Evolutionary conservation across 768 basidiomycete genomes (phyloP).

Genomic region (Suillus fuscotomentosus): DNA sequence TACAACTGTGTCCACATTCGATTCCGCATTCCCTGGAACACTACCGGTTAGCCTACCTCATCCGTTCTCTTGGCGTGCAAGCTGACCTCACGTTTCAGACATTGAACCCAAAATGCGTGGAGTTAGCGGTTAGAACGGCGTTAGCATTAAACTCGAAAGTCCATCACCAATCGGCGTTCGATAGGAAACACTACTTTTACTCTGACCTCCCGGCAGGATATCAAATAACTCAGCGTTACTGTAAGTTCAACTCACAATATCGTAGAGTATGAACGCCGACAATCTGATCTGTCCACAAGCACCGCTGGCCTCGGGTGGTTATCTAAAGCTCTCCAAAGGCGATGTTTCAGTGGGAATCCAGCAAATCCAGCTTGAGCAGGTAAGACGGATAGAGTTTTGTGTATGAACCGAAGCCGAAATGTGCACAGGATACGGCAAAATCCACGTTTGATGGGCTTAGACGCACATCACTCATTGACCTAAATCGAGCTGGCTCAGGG

Average conservation of each 20-base stretch:
- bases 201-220: conserved; percentile 92
- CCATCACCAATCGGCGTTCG: conserved; percentile 77
- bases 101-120: conserved; percentile 68
- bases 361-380: conserved; percentile 96
- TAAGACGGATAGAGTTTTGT: conserved; percentile 26
- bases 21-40: conserved; percentile 92
- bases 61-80: background rate
- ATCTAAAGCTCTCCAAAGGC: conserved; percentile 43
- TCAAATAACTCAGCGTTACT: conserved; percentile 95
- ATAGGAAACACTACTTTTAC: conserved; percentile 98
- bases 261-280: background rate
- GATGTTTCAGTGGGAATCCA: conserved; percentile 70
- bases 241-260: background rate
- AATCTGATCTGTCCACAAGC: conserved; percentile 41
- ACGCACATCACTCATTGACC: conserved; percentile 65
- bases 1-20: conserved; percentile 69
- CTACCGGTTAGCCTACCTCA: conserved; percentile 63
- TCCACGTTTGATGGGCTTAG: conserved; percentile 59
- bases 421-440: conserved; percentile 85
- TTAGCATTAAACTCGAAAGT: conserved; percentile 69
- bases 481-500: conserved; percentile 87
- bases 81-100: conserved; percentile 34
- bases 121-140: conserved; percentile 78
- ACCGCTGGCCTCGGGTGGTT: conserved; percentile 73
- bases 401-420: background rate